Evolutionary conservation across 352 stramenopile genomes (phyloP).

Genomic region (Globisporangium recalcitrans): DNA sequence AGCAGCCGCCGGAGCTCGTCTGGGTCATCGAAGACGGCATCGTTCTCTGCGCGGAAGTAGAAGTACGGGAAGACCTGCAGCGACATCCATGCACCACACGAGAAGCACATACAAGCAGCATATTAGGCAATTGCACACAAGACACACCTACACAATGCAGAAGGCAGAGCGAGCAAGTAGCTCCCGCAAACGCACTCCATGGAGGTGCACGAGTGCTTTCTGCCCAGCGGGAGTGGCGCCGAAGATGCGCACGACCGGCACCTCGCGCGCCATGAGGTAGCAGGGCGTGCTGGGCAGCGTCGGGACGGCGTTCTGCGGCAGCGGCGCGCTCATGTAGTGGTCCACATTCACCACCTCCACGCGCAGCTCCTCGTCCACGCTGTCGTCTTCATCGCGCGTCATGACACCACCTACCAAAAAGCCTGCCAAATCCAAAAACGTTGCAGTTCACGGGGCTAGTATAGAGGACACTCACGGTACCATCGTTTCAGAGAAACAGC

Average conservation of each 20-base stretch:
- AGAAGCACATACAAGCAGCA: not conserved
- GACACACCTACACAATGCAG: not conserved
- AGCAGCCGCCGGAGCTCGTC: conserved; percentile 52
- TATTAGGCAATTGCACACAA: not conserved
- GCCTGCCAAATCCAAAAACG: not conserved
- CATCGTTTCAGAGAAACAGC: not conserved
- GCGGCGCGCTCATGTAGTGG: conserved; percentile 70
- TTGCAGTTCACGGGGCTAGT: not conserved
- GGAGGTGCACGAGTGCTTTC: conserved; percentile 87
- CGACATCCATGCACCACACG: not conserved
- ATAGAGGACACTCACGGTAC: not conserved
- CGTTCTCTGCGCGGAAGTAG: conserved; percentile 75
- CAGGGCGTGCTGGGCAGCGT: conserved; percentile 53
- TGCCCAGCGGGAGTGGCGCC: conserved; percentile 86
- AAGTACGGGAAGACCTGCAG: conserved; percentile 84
- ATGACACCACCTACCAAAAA: not conserved
- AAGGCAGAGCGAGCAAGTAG: not conserved
- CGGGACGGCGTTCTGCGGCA: conserved; percentile 41
- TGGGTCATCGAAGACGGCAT: conserved; percentile 60
- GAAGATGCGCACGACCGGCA: conserved; percentile 88
- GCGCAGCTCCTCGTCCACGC: conserved; percentile 39
- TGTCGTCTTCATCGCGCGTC: not conserved
- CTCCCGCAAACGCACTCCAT: conserved; percentile 48
- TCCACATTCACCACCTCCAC: conserved; percentile 80
- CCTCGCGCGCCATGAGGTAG: conserved; percentile 56